Base-by-base conservation (phyloP, 257 asterid genomes). In the Petunia axillaris region DNA sequence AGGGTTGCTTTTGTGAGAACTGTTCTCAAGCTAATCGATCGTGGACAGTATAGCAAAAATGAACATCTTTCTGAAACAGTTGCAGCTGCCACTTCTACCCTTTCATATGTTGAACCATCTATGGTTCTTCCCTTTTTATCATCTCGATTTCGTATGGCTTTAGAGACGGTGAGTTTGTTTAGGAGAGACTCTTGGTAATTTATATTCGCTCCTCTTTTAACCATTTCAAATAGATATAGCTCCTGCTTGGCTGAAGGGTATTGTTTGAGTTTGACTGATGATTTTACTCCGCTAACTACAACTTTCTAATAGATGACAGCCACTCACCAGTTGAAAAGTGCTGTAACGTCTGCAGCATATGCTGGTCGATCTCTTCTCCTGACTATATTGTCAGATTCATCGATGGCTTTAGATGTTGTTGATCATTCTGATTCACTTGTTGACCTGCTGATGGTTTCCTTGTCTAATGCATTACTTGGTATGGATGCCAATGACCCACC, bases 401-500 rank as follows among this genome's bases (percentile, higher is more conserved):
- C 93, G 70, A 77, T 85, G 84, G 86, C 87, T 74, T 82, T 87
- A 79, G 87, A 81, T 73, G 79, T 64, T 82, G 90, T 41, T 85
- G 86, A 70, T 77, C 90, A 87, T 79, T 74, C 88, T 79, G 89
- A 85, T 91, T 87, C 97, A 79, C 89, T 82, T 86, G 83, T 89
- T 89, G 98, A 94, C 87, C 94, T 96, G 68, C 85, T 96, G 86
- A 90, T 87, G 91, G 85, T 92, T 84, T 91, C 99, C 39, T 86
- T 96, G 79, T 94, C 98, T 57, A 96, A 94, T 75, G 91, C 99
- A 74, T 90, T 96, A 81, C 98, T 92, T 87, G 99, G 99, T 65
- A 91, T 96, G 91, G 99, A 96, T 89, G 99, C 99, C 86, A 96
- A 96, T 85, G 99, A 96, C 87, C 99, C 99, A 78, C 99, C 99